phyloP scores from a whole-genome alignment of 371 early-diverging fungal genomes.

The Mortierella sp. region DNA sequence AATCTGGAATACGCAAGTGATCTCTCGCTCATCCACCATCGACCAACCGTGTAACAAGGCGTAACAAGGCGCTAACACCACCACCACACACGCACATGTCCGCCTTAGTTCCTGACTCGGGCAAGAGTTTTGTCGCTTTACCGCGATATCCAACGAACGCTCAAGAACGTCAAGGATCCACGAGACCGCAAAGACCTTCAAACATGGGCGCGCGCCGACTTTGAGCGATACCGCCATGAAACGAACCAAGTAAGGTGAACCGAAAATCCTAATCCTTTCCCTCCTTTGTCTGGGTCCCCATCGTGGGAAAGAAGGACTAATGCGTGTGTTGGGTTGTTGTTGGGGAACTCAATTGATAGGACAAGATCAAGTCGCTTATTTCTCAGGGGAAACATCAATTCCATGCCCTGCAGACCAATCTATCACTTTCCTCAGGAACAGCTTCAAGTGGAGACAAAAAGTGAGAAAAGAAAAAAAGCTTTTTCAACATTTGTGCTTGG shows the following conservation, averaged over 20 bases:
- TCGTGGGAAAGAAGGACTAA: background rate
- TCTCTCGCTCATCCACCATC: background rate
- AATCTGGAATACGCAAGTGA: conserved; percentile 46
- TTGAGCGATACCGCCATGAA: conserved; percentile 69
- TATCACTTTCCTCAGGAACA: conserved; percentile 34
- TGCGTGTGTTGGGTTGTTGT: background rate
- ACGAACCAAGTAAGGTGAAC: conserved; percentile 63
- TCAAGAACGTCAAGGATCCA: conserved; percentile 63
- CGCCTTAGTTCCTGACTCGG: conserved; percentile 62
- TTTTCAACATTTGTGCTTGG: background rate
- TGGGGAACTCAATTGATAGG: conserved; percentile 37
- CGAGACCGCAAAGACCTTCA: conserved; percentile 62
- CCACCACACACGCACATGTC: background rate
- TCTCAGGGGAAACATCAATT: conserved; percentile 71
- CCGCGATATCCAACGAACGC: conserved; percentile 66
- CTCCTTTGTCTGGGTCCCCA: background rate
- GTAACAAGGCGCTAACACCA: no score
- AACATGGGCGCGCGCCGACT: conserved; percentile 69
- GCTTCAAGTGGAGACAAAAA: conserved; percentile 25
- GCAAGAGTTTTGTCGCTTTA: conserved; percentile 69
- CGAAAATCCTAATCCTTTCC: background rate
- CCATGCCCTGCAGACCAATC: conserved; percentile 62
- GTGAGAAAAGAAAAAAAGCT: conserved; percentile 8
- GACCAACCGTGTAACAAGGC: background rate
- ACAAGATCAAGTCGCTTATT: conserved; percentile 63